Evolutionary conservation across 257 asterid species (phyloP), one percentile per base, ranked within the genome.

Genomic region (Salvia splendens): DNA sequence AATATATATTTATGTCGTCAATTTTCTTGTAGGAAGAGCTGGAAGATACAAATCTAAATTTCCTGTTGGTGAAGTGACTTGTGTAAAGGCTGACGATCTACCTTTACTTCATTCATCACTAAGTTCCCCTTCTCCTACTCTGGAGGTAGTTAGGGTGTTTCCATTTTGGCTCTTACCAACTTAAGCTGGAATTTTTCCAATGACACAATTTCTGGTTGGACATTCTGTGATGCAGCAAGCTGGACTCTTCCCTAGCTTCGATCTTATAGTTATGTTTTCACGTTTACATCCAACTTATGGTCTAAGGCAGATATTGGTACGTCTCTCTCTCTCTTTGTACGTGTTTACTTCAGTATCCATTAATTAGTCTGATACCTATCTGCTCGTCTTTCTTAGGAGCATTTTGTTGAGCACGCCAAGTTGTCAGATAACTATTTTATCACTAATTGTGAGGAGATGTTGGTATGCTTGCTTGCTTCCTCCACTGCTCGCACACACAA

Each of bases 31-130:
- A 93, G 99, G 99, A 71, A 85, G 99, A 82, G 99, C 99, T 42
- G 99, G 99, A n/a, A 84, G 99, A 73, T 93, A 81, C 78, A 91
- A 78, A 79, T 93, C 99, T 55, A 79, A 84, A 63, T 93, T 68
- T 83, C 95, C 99, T 28, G 74, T 65, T 57, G 99, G 99, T 16
- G 89, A 88, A 85, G 97, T 90, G 67, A 93, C 99, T 61, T 93
- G 99, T 77, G 77, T 90, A 45, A 73, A 78, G 59, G 59, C 76
- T 2, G 61, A 55, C 2, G 97, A 93, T 83, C 78, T 93, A 55
- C 96, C 97, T 38, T 78, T 93, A 74, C 93, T 93, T 78, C 96
- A 83, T 78, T 77, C 87, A 42, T 75, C 99, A 32, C 76, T 93
- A 61, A 60, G 77, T 51, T 80, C 95, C 49, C 95, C 96, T 5